These are phyloP conservation scores for Candida gorgasii DNA, from an alignment of 805 yeast species.

Conservation along the genomic window DNA sequence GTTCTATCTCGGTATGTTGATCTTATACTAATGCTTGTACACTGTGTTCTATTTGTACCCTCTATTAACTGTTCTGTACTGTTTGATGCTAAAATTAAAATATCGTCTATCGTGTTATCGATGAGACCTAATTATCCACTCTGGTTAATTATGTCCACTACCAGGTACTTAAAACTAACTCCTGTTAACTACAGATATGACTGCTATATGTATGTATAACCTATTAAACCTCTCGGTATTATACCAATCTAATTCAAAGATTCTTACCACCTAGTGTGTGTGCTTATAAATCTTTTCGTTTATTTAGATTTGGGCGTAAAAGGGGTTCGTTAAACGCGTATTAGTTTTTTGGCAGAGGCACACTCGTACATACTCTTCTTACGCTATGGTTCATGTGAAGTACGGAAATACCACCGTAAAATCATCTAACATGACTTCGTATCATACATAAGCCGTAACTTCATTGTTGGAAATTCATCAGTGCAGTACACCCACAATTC, in stretches of 20 bases:
- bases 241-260: too few relatives aligned
- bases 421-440: too few relatives aligned
- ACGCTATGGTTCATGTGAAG: too few relatives aligned
- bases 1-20: not conserved
- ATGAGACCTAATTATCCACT: not conserved
- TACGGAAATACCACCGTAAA: too few relatives aligned
- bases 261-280: too few relatives aligned
- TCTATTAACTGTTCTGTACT: not conserved
- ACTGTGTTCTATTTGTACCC: not conserved
- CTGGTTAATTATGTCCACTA: not conserved
- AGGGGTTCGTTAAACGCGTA: conserved; percentile 4
- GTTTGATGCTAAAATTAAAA: conserved; percentile 34
- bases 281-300: conserved; percentile 3
- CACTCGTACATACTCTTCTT: not conserved
- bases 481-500: too few relatives aligned
- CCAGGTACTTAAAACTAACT: not conserved
- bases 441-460: too few relatives aligned
- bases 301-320: conserved; percentile 6
- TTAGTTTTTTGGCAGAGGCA: not conserved
- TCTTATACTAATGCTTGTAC: not conserved
- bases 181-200: not conserved
- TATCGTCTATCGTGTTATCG: conserved; percentile 42
- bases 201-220: too few relatives aligned
- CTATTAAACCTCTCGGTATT: not conserved
- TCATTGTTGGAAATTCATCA: too few relatives aligned